Evolutionary conservation across 495 filamentous ascomycete species (phyloP).

Genomic region (Entonaema liquescens): DNA sequence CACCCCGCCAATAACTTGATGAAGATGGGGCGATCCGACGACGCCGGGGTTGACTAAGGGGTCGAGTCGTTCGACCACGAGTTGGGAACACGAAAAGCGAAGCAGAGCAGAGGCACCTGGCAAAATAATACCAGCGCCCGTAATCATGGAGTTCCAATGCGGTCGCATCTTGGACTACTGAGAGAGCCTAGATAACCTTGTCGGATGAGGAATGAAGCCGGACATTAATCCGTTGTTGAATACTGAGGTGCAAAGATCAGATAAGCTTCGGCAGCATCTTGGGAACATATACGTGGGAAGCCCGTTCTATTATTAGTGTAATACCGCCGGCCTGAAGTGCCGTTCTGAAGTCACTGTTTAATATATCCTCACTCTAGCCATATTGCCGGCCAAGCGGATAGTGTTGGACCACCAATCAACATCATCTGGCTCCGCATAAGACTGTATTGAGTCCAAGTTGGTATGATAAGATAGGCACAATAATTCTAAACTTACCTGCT

Average conservation of each 20-base stretch:
- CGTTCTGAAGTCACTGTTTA: constrained; percentile 9
- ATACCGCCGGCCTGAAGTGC: constrained; percentile 14
- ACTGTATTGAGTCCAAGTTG: constrained; percentile 12
- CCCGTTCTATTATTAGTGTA: background rate
- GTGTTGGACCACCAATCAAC: constrained; percentile 24
- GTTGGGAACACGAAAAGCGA: constrained; percentile 48
- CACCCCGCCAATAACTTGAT: constrained; percentile 50
- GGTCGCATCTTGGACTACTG: constrained; percentile 21
- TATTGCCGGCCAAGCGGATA: constrained; percentile 20
- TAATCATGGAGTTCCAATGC: background rate
- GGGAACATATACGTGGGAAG: background rate
- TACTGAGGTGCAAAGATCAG: background rate
- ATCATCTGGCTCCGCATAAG: background rate
- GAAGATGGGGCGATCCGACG: constrained; percentile 47
- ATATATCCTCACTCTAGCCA: constrained; percentile 34
- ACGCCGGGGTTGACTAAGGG: constrained; percentile 48
- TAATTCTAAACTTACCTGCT: too few relatives aligned
- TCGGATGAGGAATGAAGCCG: background rate
- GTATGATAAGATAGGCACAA: constrained; percentile 23
- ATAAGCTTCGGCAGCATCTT: background rate
- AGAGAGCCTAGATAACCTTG: background rate
- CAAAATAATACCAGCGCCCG: background rate
- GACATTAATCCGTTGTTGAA: background rate
- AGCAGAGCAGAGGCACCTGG: constrained; percentile 27
- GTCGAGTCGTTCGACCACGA: constrained; percentile 47